These are phyloP conservation scores for Acacia confusa DNA, from an alignment of 306 rosid species.

Conservation along the genomic window DNA sequence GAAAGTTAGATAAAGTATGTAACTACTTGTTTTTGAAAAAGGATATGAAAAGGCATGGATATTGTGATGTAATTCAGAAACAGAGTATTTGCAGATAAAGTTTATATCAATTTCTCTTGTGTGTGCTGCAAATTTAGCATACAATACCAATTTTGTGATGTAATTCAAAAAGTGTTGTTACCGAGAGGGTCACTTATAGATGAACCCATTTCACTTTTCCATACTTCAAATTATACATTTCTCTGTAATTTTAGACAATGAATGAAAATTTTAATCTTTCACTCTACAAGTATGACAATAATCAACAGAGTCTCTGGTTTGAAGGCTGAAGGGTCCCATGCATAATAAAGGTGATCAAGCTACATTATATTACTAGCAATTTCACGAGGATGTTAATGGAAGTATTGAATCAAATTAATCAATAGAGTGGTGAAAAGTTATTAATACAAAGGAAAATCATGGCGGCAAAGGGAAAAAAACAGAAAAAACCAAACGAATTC, in stretches of 20 bases:
- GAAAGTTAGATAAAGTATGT: slow-evolving; percentile 8
- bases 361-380: background rate
- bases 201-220: background rate
- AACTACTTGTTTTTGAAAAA: background rate
- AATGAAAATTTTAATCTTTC: background rate
- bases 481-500: background rate
- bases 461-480: background rate
- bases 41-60: background rate
- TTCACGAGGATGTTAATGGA: background rate
- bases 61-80: slow-evolving; percentile 24
- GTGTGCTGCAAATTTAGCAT: background rate
- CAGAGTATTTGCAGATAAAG: background rate
- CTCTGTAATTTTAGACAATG: background rate
- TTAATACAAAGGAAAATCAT: background rate
- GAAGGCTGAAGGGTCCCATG: background rate
- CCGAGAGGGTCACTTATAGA: too few species aligned
- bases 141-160: background rate
- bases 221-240: background rate
- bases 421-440: slow-evolving; percentile 2
- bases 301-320: background rate
- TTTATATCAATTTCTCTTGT: background rate
- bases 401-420: slow-evolving; percentile 23
- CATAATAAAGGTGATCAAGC: background rate
- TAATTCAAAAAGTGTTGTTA: background rate
- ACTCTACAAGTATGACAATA: background rate